A percentile compares a stretch with the other conserved stretches of the same genome.
Evolutionary conservation across 2,329 filamentous ascomycete genomes (phyloP).

Genomic region (Aplosporella prunicola): DNA sequence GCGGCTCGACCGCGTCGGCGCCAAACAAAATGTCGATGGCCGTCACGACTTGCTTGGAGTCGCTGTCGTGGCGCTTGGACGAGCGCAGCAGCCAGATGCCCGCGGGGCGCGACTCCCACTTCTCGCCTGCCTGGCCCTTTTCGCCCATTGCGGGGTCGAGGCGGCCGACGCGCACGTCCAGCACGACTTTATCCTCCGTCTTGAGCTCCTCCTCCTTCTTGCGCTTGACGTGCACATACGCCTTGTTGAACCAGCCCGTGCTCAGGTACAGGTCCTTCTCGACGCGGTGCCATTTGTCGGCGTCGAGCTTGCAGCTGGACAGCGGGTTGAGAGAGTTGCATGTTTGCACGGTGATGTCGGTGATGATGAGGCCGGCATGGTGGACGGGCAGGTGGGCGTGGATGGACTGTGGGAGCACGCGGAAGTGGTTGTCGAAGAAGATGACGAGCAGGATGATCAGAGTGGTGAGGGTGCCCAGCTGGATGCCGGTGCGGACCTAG

Average conservation of each 20-base stretch:
- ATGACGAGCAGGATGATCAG: slow-evolving; percentile 61
- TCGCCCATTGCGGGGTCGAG: slow-evolving; percentile 55
- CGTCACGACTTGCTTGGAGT: slow-evolving; percentile 66
- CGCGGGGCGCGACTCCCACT: slow-evolving; percentile 68
- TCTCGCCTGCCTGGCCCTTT: slow-evolving; percentile 47
- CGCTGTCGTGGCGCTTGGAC: slow-evolving; percentile 60
- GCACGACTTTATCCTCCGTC: slow-evolving; percentile 64
- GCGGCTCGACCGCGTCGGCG: slow-evolving; percentile 81
- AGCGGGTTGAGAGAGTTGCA: slow-evolving; percentile 69
- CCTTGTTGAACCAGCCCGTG: slow-evolving; percentile 62
- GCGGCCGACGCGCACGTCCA: slow-evolving; percentile 67
- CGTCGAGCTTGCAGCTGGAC: slow-evolving; percentile 65
- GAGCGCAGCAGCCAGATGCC: slow-evolving; percentile 79
- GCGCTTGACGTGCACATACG: slow-evolving; percentile 72
- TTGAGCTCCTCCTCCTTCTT: slow-evolving; percentile 79
- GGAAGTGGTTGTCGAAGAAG: slow-evolving; percentile 80
- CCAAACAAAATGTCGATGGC: slow-evolving; percentile 82
- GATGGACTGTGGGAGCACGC: slow-evolving; percentile 73
- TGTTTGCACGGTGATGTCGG: slow-evolving; percentile 68
- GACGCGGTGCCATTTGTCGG: slow-evolving; percentile 66
- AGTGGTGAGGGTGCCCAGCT: slow-evolving; percentile 58
- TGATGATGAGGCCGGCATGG: slow-evolving; percentile 74
- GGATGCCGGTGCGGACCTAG: slow-evolving; percentile 57
- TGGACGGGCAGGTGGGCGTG: slow-evolving; percentile 78
- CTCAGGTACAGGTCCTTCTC: slow-evolving; percentile 84